Evolutionary conservation across 257 asterid species (phyloP).

Genomic region (Solanum paucissectum): DNA sequence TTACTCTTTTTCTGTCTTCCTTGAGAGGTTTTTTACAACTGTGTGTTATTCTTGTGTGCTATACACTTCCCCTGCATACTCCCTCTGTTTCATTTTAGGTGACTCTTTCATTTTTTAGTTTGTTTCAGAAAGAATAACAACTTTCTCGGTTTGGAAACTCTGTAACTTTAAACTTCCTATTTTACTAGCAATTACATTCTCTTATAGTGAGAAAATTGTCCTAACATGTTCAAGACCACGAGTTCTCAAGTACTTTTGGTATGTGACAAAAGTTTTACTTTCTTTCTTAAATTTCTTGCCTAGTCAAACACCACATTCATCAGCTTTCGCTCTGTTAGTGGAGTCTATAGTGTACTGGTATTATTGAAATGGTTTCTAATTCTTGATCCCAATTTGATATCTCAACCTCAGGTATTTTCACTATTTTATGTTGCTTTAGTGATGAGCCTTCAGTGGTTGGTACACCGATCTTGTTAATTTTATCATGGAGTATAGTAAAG

Average conservation of each 20-base stretch:
- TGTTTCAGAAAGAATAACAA: neutral
- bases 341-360: neutral
- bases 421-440: neutral
- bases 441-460: neutral
- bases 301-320: neutral
- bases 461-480: neutral
- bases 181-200: neutral
- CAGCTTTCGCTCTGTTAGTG: neutral
- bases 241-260: neutral
- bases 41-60: neutral
- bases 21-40: neutral
- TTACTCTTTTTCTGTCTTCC: neutral
- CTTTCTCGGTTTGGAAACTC: neutral
- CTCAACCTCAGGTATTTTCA: neutral
- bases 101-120: neutral
- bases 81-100: neutral
- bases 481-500: neutral
- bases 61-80: neutral
- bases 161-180: neutral
- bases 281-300: too few species aligned
- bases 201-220: neutral
- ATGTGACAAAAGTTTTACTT: neutral
- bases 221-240: neutral
- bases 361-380: neutral
- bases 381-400: neutral